Evolutionary conservation across 2,329 filamentous ascomycete genomes (phyloP).

Genomic region (Chaetomium globosum): DNA sequence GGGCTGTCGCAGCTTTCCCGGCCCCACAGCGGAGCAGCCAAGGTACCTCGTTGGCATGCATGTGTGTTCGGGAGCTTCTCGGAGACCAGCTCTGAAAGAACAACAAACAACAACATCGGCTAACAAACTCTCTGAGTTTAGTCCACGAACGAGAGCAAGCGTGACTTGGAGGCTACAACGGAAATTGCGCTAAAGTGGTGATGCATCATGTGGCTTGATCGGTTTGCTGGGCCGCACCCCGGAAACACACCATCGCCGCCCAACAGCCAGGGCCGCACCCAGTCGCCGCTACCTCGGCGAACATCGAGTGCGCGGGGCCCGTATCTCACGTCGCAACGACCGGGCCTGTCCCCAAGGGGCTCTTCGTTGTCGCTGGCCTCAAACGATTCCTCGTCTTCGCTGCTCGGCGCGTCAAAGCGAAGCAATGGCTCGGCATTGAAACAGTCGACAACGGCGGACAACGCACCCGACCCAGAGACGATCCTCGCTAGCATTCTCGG

Average conservation of each 20-base stretch:
- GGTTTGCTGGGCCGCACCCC: conserved; percentile 70
- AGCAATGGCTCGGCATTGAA: conserved; percentile 70
- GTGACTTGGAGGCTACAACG: conserved; percentile 5
- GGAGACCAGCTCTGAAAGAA: background rate
- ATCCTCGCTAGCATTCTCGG: conserved; percentile 61
- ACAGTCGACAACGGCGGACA: conserved; percentile 55
- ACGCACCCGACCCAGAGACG: conserved; percentile 69
- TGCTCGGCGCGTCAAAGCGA: conserved; percentile 66
- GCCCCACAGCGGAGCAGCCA: conserved; percentile 11
- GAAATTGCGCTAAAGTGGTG: conserved; percentile 6
- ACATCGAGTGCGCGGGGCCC: conserved; percentile 70
- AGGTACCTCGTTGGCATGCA: too few species aligned
- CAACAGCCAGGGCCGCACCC: conserved; percentile 63
- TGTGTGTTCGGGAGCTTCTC: too few species aligned
- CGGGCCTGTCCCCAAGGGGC: conserved; percentile 68
- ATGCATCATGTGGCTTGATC: conserved; percentile 82
- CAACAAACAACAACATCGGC: background rate
- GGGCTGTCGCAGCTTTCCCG: conserved; percentile 6
- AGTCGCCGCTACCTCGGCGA: conserved; percentile 70
- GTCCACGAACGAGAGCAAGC: conserved; percentile 2
- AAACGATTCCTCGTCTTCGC: conserved; percentile 74
- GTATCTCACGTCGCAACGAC: conserved; percentile 67
- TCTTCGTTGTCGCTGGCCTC: conserved; percentile 79
- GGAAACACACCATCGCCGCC: conserved; percentile 57
- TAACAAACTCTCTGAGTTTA: background rate